These are phyloP conservation scores for Phytophthora macrochlamydospora DNA, from an alignment of 352 stramenopile species.

Conservation along the genomic window DNA sequence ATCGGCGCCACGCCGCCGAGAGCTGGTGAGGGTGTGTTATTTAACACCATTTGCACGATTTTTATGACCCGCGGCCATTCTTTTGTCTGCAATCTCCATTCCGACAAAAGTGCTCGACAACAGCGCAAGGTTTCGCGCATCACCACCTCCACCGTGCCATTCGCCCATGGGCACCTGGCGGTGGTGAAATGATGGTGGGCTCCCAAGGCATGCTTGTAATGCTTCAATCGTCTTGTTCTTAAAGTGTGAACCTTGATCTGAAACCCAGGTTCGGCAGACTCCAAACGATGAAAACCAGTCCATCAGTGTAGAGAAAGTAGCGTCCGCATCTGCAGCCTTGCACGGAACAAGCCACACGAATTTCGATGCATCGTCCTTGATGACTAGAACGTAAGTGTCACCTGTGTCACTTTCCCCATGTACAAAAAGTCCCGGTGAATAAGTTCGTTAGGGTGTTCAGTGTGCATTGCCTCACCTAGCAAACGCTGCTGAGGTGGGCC, in stretches of 20 bases:
- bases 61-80: conserved; percentile 5
- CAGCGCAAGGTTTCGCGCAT: conserved; percentile 28
- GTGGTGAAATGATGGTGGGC: conserved; percentile 32
- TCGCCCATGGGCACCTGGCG: conserved; percentile 30
- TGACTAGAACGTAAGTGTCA: conserved; percentile 26
- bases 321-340: conserved; percentile 3
- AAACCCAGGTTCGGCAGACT: conserved; percentile 27
- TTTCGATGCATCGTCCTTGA: conserved; percentile 36
- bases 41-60: neutral
- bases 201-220: conserved; percentile 11
- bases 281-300: conserved; percentile 37
- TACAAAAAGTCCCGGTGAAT: conserved; percentile 42
- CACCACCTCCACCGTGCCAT: conserved; percentile 37
- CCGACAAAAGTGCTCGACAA: conserved; percentile 2
- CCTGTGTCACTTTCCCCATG: conserved; percentile 8
- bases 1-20: neutral
- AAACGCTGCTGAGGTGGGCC: conserved; percentile 2
- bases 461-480: conserved; percentile 22
- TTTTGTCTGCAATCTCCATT: neutral
- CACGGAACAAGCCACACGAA: conserved; percentile 29
- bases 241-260: conserved; percentile 30
- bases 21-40: neutral
- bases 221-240: conserved; percentile 30
- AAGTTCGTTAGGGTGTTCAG: conserved; percentile 38
- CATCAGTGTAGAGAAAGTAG: conserved; percentile 3